Base-by-base conservation (phyloP, 2,329 filamentous ascomycete species). In the Cladophialophora psammophila region DNA sequence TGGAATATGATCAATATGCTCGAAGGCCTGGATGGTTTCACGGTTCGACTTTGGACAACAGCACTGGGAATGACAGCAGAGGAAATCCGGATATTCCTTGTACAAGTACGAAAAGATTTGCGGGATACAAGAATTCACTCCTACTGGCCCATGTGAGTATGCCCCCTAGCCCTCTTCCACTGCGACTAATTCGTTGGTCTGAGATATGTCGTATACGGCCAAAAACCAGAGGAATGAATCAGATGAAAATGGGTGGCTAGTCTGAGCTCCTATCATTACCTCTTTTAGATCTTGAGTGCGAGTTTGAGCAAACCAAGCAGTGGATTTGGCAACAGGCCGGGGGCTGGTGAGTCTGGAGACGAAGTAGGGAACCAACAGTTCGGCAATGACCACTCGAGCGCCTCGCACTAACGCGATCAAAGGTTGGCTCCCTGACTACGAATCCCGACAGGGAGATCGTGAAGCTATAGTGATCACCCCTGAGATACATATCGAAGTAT, bases 21-120 rank as follows among this genome's bases (percentile, higher is more conserved):
- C 7, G 72, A 73, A 48, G 71, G 67, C 8, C 42, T 76, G 26
- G 71, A 75, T 52, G 69, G 71, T 12, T 73, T 74, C 53, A 70
- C 69, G 9, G 35, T 74, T 4, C 72, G 69, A 1, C 57, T 73
- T 18, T 74, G 74, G 66, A 71, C 71, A 3, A 66, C 72, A 1
- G 56, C 71, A 20, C 59, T 76, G 20, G 72, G 70, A 32, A 75
- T 73, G 74, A 70, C 69, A 4, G 42, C 52, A 31, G 60, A 69
- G 9, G 72, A 74, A 34, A 66, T 74, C 38, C 65, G 69, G 13
- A 35, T 72, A 34, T 62, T 75, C 31, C 67, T 72, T 32, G 68
- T 65, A 31, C 52, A 60, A n/a, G 69, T 71, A 38, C 66, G 68
- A 36, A 63, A 56, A 36, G 73, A 74, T 31, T 50, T 74, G 9